A percentile compares a stretch with the other conserved stretches of the same genome.
phyloP scores from a whole-genome alignment of 1,284 basidiomycete species.

The Afroboletus lepidellus region DNA sequence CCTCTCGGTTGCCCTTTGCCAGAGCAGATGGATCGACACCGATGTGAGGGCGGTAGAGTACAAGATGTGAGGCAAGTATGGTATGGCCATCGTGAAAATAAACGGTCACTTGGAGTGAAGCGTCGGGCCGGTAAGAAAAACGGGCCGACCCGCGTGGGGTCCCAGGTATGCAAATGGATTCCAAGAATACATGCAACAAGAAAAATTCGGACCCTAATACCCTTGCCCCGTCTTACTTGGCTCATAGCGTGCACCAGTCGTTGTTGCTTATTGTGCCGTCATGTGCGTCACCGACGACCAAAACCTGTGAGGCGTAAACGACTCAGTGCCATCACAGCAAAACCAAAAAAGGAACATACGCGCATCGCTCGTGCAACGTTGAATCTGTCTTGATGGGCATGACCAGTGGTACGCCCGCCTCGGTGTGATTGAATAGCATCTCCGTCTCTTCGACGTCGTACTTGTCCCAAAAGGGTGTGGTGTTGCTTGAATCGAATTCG shows the following conservation, averaged over 20 bases:
- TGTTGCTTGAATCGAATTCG: slow-evolving; percentile 19
- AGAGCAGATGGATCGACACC: slow-evolving; percentile 59
- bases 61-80: slow-evolving; percentile 52
- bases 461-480: slow-evolving; percentile 26
- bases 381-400: slow-evolving; percentile 17
- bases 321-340: background rate
- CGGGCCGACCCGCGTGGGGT: too few relatives aligned
- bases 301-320: background rate
- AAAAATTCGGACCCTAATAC: too few relatives aligned
- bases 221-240: too few relatives aligned
- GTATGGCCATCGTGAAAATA: slow-evolving; percentile 23
- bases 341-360: slow-evolving; percentile 14
- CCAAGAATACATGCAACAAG: too few relatives aligned
- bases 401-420: slow-evolving; percentile 13
- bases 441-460: slow-evolving; percentile 18
- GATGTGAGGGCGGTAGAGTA: slow-evolving; percentile 61
- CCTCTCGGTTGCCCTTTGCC: slow-evolving; percentile 45
- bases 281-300: background rate
- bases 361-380: slow-evolving; percentile 21
- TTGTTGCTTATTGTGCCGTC: background rate
- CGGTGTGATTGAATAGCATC: slow-evolving; percentile 32
- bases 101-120: too few relatives aligned
- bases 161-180: too few relatives aligned
- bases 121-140: too few relatives aligned
- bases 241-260: too few relatives aligned